Evolutionary conservation across 2,329 filamentous ascomycete species (phyloP), one percentile per base, ranked within the genome.

Genomic region (Fusarium tanahbumbuense): DNA sequence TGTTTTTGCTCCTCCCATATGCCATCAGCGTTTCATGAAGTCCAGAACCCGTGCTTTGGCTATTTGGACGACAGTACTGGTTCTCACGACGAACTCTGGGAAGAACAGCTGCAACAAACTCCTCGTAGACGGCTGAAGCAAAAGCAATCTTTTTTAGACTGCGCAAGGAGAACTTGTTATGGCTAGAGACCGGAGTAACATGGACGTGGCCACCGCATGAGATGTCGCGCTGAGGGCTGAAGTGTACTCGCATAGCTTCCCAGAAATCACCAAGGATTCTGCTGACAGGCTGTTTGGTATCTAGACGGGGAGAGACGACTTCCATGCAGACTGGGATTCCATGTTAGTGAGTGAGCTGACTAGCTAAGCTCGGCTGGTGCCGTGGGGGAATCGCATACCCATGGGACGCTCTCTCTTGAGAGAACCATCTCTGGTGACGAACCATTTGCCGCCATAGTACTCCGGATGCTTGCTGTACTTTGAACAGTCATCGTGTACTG

Each of bases 381-480:
- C 55, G 30, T 18, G 8, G 8, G 28, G 22, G 25, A 44, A 42
- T n/a, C 16, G 75, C 77, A 37, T 74, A 81, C 79, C 79, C 53
- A 75, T 76, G 12, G 79, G 79, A 32, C 74, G 73, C 55, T 77
- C 77, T n/a, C 80, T 73, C 66, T 81, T 79, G 45, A 82, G 68
- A 23, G 80, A 82, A 8, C 79, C 80, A 61, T 82, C 80, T 30
- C 79, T 75, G 13, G 80, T 82, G 58, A 82, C 78, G 63, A 81
- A 82, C 80, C 80, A 81, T 69, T 82, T 81, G 18, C 78, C 79
- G 59, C 79, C 79, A 47, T 82, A 81, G 68, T 81, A 81, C 67
- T 82, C 80, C 4, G 80, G 80, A 30, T 81, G 80, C 62, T 82
- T 82, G 76, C 77, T 80, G 68, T 81, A 81, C 46, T 72, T 75